Percentiles rank a stretch among this genome's conserved stretches.
Conservation (phyloP, 2,329 filamentous ascomycete genomes). For the Aspergillus fischeri region DNA sequence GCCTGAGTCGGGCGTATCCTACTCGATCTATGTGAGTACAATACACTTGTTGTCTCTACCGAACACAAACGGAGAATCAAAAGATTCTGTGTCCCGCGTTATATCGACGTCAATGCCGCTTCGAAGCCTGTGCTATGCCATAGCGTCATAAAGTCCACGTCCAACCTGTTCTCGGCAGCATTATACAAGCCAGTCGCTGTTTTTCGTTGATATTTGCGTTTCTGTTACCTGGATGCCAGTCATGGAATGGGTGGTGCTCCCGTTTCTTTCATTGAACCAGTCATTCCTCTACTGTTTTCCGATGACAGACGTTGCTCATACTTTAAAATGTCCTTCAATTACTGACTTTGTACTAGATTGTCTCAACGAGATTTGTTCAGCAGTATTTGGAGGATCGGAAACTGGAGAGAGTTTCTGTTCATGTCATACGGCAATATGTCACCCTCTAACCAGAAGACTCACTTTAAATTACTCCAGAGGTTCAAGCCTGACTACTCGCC, state of each 20-base stretch:
- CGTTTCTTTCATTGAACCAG: neutral
- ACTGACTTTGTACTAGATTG: slow-evolving; percentile 21
- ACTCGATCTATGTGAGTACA: slow-evolving; percentile 29
- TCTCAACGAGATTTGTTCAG: slow-evolving; percentile 17
- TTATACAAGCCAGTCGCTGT: neutral
- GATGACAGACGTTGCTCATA: neutral
- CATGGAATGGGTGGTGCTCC: slow-evolving; percentile 13
- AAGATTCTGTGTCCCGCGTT: neutral
- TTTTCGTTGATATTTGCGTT: neutral
- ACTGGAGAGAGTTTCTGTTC: slow-evolving; percentile 4
- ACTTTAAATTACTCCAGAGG: slow-evolving; percentile 79
- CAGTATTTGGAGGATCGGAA: slow-evolving; percentile 10
- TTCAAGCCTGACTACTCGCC: slow-evolving; percentile 90
- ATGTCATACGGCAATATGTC: slow-evolving; percentile 49
- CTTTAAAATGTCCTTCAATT: neutral
- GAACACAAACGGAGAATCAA: neutral
- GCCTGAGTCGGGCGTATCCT: slow-evolving; percentile 25
- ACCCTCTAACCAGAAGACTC: slow-evolving; percentile 44
- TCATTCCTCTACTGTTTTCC: neutral
- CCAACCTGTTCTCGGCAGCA: neutral
- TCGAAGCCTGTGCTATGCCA: neutral
- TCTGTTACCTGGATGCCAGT: neutral
- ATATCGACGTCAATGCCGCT: neutral
- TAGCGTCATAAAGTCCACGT: neutral
- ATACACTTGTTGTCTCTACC: neutral